Conservation (phyloP, 352 stramenopile species). For the Phytophthora foliorum region DNA sequence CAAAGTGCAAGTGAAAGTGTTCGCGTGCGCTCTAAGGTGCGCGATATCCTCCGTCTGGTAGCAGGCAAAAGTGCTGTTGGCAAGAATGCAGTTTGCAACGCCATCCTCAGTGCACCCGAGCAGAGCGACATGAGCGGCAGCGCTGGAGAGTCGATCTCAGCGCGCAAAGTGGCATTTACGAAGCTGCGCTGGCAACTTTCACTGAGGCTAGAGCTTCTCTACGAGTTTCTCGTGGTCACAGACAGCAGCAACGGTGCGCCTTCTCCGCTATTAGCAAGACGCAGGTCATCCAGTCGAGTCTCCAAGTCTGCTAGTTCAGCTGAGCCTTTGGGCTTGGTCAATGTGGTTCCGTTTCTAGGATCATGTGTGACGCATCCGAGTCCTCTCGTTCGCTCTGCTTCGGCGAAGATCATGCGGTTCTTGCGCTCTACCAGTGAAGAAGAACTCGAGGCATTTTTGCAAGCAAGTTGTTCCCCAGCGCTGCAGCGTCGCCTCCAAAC, state of each 20-base stretch:
- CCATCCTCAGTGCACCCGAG: slow-evolving; percentile 76
- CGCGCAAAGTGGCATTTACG: slow-evolving; percentile 58
- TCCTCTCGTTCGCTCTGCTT: slow-evolving; percentile 46
- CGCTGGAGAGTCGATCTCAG: slow-evolving; percentile 37
- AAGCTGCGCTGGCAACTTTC: slow-evolving; percentile 74
- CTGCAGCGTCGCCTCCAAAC: slow-evolving; percentile 66
- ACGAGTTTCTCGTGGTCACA: slow-evolving; percentile 52
- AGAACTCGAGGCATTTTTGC: slow-evolving; percentile 57
- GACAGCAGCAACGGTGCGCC: slow-evolving; percentile 22
- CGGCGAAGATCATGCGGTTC: slow-evolving; percentile 56
- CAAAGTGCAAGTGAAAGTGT: slow-evolving; percentile 74
- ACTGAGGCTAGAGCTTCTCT: slow-evolving; percentile 68
- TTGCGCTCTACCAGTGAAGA: slow-evolving; percentile 45
- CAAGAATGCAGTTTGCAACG: slow-evolving; percentile 75
- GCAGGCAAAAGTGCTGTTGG: slow-evolving; percentile 58
- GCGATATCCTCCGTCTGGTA: slow-evolving; percentile 54
- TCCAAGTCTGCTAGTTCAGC: slow-evolving; percentile 24
- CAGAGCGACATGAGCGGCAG: slow-evolving; percentile 52
- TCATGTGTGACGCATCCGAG: slow-evolving; percentile 72
- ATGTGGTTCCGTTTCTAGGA: slow-evolving; percentile 78
- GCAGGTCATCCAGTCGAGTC: slow-evolving; percentile 12
- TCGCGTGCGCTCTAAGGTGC: slow-evolving; percentile 64
- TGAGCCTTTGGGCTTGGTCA: slow-evolving; percentile 68
- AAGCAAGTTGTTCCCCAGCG: slow-evolving; percentile 64
- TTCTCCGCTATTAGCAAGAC: slow-evolving; percentile 31